Conservation (phyloP, 345 rosid genomes). For the Orychophragmus violaceus region DNA sequence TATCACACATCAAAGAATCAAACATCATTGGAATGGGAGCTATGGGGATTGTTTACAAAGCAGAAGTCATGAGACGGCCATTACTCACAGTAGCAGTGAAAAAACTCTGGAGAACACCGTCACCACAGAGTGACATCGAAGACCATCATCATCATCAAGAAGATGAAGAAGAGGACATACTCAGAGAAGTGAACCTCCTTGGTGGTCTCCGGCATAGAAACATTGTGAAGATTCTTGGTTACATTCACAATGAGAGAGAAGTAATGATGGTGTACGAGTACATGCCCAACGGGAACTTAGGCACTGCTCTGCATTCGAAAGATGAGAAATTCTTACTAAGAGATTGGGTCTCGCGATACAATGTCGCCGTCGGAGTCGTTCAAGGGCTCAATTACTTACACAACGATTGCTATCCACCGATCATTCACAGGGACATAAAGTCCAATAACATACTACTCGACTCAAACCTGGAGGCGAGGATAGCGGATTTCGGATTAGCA, state of each 20-base stretch:
- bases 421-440: constrained; percentile 92
- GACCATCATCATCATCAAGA: constrained; percentile 29
- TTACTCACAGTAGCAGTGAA: constrained; percentile 66
- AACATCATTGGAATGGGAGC: constrained; percentile 90
- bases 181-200: constrained; percentile 65
- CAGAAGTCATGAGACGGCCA: constrained; percentile 58
- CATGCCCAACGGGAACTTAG: constrained; percentile 86
- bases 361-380: constrained; percentile 79
- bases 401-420: constrained; percentile 73
- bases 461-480: constrained; percentile 63
- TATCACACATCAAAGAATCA: constrained; percentile 67
- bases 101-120: constrained; percentile 76
- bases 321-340: constrained; percentile 55
- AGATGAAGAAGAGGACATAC: constrained; percentile 48
- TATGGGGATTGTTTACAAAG: constrained; percentile 87
- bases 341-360: constrained; percentile 90
- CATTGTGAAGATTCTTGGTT: constrained; percentile 71
- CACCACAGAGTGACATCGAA: constrained; percentile 43
- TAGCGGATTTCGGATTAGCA: constrained; percentile 90
- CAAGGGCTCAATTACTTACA: constrained; percentile 85
- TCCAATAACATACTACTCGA: constrained; percentile 79
- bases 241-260: constrained; percentile 72
- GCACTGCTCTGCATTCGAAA: constrained; percentile 66
- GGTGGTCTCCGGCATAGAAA: constrained; percentile 80
- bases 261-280: constrained; percentile 72